Evolutionary conservation across 768 basidiomycete species (phyloP).

Genomic region (Fomitopsis serialis): DNA sequence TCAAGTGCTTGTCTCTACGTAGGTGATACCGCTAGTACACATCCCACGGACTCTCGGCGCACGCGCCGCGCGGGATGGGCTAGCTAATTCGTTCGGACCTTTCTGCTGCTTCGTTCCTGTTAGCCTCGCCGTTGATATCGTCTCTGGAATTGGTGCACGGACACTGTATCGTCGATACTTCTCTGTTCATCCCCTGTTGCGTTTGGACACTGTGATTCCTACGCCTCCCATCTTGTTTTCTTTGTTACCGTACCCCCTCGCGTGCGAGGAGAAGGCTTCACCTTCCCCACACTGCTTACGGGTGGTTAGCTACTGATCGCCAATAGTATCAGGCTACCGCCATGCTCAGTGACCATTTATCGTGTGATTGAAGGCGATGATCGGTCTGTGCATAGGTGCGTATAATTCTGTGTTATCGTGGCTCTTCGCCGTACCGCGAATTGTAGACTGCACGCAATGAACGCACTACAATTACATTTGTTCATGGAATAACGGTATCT

Average conservation of each 20-base stretch:
- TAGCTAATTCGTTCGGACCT: neutral
- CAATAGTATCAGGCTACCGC: slow-evolving; percentile 21
- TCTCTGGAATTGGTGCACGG: slow-evolving; percentile 7
- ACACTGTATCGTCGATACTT: slow-evolving; percentile 2
- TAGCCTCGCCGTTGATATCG: slow-evolving; percentile 1
- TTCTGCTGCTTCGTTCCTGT: neutral
- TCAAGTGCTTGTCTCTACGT: neutral
- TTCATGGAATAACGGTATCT: neutral
- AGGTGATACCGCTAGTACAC: slow-evolving; percentile 1
- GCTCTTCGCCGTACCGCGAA: too few relatives aligned
- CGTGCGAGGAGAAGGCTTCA: slow-evolving; percentile 27
- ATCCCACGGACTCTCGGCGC: neutral
- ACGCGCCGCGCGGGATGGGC: neutral
- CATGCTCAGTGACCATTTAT: too few relatives aligned
- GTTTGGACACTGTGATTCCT: slow-evolving; percentile 8
- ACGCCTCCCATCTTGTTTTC: slow-evolving; percentile 1
- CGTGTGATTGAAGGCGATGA: neutral
- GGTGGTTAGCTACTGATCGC: slow-evolving; percentile 19
- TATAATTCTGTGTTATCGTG: too few relatives aligned
- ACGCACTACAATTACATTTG: too few relatives aligned
- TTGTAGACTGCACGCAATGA: too few relatives aligned
- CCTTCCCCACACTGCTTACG: slow-evolving; percentile 12
- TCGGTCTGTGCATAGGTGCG: too few relatives aligned
- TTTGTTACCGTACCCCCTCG: slow-evolving; percentile 17
- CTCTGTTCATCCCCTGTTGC: slow-evolving; percentile 4